Evolutionary conservation across 495 filamentous ascomycete species (phyloP), one percentile per base, ranked within the genome.

Genomic region (Neurospora intermedia): DNA sequence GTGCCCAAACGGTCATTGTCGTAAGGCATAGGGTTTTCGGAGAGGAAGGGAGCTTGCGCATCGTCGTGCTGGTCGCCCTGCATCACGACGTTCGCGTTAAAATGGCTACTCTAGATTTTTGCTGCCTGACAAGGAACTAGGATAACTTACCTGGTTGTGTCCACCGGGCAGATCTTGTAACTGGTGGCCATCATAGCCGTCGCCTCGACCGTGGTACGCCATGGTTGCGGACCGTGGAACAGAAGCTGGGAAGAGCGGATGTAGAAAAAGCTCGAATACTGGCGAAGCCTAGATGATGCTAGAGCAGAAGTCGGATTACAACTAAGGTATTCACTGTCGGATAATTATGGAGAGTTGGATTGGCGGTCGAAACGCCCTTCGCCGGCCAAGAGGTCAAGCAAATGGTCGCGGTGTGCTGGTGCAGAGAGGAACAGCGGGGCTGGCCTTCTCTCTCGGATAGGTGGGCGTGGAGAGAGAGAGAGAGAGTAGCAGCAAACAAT

Each of bases 11-110:
- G 83, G 42, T 84, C 84, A 69, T 85, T 81, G 69, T 95, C 93
- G 81, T 94, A 96, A 69, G 89, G 89, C 85, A 88, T 87, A 41
- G 87, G 87, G 54, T 89, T 88, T 74, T 89, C 84, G 74, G 92
- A 88, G 69, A 97, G 87, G 27, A 97, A 87, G 72, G 91, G 89
- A 71, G 87, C 84, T 73, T 92, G 89, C 43, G 89, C 89, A 79
- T 96, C 93, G 71, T 94, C 92, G 73, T 89, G 88, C 31, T 38
- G 54, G 78, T 88, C 86, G 62, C 72, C 70, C 76, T 78, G 40
- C 2, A 27, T 46, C 42, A 38, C 2, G 38, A 38, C 11, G 41
- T 41, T 43, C 16, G 31, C 4, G 23, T 23, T 69, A 27, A 7
- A 15, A 71, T 40, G 39, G 23, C 20, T 9, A 20, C 6, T 39